Conservation (phyloP, 495 filamentous ascomycete genomes). For the Tuber magnatum region DNA sequence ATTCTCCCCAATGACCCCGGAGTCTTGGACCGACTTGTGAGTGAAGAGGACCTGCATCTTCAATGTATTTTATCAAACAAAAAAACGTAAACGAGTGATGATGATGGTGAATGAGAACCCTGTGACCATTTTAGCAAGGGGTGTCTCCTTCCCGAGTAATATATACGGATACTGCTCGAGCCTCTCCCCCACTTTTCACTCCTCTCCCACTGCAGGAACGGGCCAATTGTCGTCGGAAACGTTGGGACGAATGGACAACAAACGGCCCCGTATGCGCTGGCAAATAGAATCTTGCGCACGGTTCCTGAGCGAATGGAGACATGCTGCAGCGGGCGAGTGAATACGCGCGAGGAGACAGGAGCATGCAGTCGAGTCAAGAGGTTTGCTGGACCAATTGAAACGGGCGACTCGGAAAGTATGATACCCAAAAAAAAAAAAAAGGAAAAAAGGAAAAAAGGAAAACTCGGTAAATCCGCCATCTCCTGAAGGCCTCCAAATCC, state of each 20-base stretch:
- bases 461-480: too few relatives aligned
- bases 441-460: too few relatives aligned
- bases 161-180: neutral
- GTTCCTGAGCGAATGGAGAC: neutral
- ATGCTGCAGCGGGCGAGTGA: neutral
- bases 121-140: neutral
- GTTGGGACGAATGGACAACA: neutral
- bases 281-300: neutral
- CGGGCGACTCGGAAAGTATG: neutral
- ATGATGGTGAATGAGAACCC: neutral
- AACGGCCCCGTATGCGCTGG: neutral
- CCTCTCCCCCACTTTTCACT: neutral
- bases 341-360: neutral
- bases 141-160: neutral
- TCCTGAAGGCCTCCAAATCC: neutral
- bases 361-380: neutral
- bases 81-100: neutral
- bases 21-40: neutral
- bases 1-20: neutral
- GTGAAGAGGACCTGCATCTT: constrained; percentile 3
- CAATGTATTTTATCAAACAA: neutral
- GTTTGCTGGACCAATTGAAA: constrained; percentile 4
- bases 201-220: neutral
- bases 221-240: neutral
- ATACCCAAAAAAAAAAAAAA: too few relatives aligned